phyloP scores from a whole-genome alignment of 2,329 filamentous ascomycete species.

The Ceratocystis papillata region DNA sequence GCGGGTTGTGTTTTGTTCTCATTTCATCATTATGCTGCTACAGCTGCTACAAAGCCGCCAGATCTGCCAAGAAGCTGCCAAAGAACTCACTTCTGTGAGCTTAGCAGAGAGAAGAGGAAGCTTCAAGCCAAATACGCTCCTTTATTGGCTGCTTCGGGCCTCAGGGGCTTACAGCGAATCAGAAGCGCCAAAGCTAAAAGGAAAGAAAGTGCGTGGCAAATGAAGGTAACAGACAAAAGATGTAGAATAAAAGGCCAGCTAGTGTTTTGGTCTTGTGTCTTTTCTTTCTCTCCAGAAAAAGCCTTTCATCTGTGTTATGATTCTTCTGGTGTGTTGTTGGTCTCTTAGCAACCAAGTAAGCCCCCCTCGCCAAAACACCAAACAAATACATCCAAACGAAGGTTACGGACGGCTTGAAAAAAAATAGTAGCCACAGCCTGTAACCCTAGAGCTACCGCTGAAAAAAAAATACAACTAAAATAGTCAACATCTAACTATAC shows the following conservation, averaged over 20 bases:
- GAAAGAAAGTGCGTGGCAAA: neutral
- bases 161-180: neutral
- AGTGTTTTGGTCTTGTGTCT: too few relatives aligned
- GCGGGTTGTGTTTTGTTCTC: neutral
- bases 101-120: neutral
- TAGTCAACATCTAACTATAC: too few relatives aligned
- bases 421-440: too few relatives aligned
- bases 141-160: neutral
- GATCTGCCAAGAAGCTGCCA: neutral
- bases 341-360: neutral
- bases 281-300: too few relatives aligned
- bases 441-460: too few relatives aligned
- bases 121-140: neutral
- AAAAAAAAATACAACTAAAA: too few relatives aligned
- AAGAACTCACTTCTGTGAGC: neutral
- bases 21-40: constrained; percentile 2
- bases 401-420: neutral
- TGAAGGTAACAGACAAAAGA: neutral
- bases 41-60: neutral
- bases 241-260: too few relatives aligned
- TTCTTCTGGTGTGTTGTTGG: neutral
- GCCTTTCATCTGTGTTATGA: neutral
- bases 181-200: neutral
- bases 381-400: neutral
- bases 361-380: neutral